phyloP scores from a whole-genome alignment of 2,329 filamentous ascomycete genomes.

The Cercospora zeina region DNA sequence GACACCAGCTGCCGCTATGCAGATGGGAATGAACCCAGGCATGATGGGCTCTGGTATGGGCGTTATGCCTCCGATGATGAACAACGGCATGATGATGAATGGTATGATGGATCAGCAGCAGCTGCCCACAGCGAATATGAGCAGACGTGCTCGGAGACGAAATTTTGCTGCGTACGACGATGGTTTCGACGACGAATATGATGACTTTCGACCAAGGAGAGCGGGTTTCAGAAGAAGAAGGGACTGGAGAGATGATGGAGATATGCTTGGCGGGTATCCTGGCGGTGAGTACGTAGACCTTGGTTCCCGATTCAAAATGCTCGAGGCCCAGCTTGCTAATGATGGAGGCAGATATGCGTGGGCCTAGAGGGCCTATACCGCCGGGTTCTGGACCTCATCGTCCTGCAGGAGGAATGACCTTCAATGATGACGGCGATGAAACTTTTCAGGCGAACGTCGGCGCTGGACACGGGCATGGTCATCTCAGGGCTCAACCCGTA shows the following conservation, averaged over 20 bases:
- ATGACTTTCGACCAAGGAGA: conserved; percentile 17
- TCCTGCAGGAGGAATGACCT: conserved; percentile 1
- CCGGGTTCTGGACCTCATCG: conserved; percentile 5
- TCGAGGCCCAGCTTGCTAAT: not conserved
- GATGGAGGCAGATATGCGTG: conserved; percentile 12
- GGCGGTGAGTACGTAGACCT: conserved; percentile 28
- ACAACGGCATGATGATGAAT: conserved; percentile 8
- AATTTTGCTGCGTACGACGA: conserved; percentile 19
- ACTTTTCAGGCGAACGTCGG: not conserved
- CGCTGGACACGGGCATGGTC: not conserved
- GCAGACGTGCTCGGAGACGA: conserved; percentile 17
- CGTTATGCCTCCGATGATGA: conserved; percentile 13
- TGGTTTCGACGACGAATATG: conserved; percentile 23
- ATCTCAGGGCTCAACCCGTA: not conserved
- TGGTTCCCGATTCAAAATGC: not conserved
- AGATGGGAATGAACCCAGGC: conserved; percentile 12
- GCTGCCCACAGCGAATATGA: conserved; percentile 4
- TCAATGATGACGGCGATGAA: not conserved
- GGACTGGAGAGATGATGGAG: conserved; percentile 23
- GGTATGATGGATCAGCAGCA: conserved; percentile 20
- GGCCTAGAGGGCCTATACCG: conserved; percentile 21
- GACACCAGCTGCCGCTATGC: conserved; percentile 16
- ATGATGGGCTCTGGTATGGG: conserved; percentile 18
- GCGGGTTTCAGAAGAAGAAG: conserved; percentile 13
- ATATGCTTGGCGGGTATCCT: conserved; percentile 23